These are phyloP conservation scores for Anisodus tanguticus DNA, from an alignment of 257 asterid genomes.

Conservation along the genomic window DNA sequence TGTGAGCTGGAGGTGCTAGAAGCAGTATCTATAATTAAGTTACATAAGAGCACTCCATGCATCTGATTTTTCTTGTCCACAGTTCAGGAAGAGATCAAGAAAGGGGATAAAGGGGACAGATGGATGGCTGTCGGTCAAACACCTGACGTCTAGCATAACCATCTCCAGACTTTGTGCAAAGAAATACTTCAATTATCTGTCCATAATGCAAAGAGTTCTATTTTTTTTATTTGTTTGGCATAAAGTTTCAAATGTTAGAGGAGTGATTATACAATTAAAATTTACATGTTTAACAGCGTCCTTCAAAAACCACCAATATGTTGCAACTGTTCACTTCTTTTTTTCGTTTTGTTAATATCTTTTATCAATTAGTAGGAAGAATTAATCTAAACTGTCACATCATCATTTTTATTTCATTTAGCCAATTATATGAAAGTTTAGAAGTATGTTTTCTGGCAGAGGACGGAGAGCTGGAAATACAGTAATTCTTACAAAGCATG, in stretches of 20 bases:
- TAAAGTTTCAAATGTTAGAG: not conserved
- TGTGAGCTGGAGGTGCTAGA: constrained; percentile 1
- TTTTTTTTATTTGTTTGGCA: not conserved
- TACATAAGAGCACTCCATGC: not conserved
- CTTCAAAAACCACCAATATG: not conserved
- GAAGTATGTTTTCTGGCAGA: too few relatives aligned
- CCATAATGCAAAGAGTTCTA: not conserved
- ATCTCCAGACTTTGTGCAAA: not conserved
- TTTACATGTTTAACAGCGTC: not conserved
- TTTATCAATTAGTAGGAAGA: not conserved
- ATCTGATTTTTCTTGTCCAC: constrained; percentile 12
- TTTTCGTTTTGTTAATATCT: not conserved
- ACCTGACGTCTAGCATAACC: not conserved
- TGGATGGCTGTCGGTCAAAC: not conserved
- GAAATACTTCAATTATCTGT: not conserved
- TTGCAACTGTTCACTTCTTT: not conserved
- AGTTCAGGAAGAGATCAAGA: not conserved
- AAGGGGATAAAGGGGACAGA: not conserved
- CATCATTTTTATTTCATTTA: too few relatives aligned
- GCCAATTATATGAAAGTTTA: too few relatives aligned
- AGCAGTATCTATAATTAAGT: not conserved
- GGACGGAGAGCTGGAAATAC: too few relatives aligned
- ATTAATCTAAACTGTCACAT: too few relatives aligned
- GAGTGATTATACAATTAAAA: not conserved
- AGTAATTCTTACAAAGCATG: too few relatives aligned